Conservation (phyloP, 1,284 basidiomycete species). For the Puccinia polysora region DNA sequence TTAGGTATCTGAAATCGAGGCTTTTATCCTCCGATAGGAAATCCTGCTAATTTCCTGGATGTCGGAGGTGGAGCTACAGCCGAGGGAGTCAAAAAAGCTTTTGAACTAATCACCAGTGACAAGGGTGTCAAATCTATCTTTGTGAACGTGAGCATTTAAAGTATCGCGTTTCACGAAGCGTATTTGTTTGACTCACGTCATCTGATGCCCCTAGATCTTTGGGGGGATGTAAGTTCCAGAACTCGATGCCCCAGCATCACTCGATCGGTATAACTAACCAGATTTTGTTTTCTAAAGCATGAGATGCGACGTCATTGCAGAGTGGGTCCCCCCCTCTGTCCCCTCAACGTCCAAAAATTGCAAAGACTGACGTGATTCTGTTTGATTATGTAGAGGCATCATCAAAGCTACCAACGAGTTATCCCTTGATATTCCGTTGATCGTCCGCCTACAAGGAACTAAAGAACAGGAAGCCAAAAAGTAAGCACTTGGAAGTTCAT, state of each 20-base stretch:
- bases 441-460: conserved; percentile 93
- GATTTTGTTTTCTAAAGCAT: conserved; percentile 67
- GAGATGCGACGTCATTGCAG: conserved; percentile 73
- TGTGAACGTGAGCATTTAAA: conserved; percentile 64
- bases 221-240: conserved; percentile 50
- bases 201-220: conserved; percentile 48
- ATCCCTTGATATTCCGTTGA: conserved; percentile 73
- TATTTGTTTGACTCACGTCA: not conserved
- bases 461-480: conserved; percentile 93
- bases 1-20: conserved; percentile 44
- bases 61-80: conserved; percentile 97
- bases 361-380: not conserved
- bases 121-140: conserved; percentile 96
- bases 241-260: conserved; percentile 51
- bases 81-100: conserved; percentile 98
- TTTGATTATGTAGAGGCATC: conserved; percentile 73
- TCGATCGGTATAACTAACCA: conserved; percentile 15
- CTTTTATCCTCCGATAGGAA: conserved; percentile 52
- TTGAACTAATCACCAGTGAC: conserved; percentile 86
- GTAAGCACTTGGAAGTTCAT: conserved; percentile 57
- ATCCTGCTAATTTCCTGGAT: conserved; percentile 97
- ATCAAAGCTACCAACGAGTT: conserved; percentile 96
- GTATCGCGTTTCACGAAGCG: not conserved
- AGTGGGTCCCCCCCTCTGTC: conserved; percentile 45
- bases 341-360: not conserved